phyloP scores from a whole-genome alignment of 257 asterid species.

The Ilex asprella region DNA sequence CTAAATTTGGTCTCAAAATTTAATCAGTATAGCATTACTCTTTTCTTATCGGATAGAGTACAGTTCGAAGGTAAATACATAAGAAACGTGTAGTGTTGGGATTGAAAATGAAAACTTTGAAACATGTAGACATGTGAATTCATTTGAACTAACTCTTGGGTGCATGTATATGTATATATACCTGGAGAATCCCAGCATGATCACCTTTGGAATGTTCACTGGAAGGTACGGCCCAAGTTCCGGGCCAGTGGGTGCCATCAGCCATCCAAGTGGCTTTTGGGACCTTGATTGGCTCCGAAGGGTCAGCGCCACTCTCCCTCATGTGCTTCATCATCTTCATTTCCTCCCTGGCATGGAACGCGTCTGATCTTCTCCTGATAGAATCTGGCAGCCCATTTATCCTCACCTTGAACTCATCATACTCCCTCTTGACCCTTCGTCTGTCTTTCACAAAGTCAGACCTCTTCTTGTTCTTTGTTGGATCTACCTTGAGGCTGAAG shows the following conservation, averaged over 20 bases:
- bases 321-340: constrained; percentile 34
- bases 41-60: too few species aligned
- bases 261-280: constrained; percentile 44
- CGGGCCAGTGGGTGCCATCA: constrained; percentile 43
- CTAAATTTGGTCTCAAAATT: too few species aligned
- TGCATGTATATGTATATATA: too few species aligned
- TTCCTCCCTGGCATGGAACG: constrained; percentile 35
- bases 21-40: too few species aligned
- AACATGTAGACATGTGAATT: too few species aligned
- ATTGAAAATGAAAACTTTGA: too few species aligned
- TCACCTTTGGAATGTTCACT: constrained; percentile 35
- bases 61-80: too few species aligned
- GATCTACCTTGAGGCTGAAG: constrained; percentile 29
- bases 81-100: too few species aligned
- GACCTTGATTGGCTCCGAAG: constrained; percentile 22
- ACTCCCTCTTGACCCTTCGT: constrained; percentile 32
- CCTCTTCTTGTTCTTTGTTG: constrained; percentile 33
- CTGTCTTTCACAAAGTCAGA: constrained; percentile 35
- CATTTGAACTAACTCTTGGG: too few species aligned
- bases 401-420: constrained; percentile 38
- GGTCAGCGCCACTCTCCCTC: constrained; percentile 30
- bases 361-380: constrained; percentile 34
- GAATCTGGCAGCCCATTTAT: constrained; percentile 30
- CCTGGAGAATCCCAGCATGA: constrained; percentile 30
- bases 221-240: constrained; percentile 23